Percentiles rank a stretch among this genome's conserved stretches.
These are phyloP conservation scores for Aspergillus bombycis DNA, from an alignment of 2,329 filamentous ascomycete genomes.

Conservation along the genomic window DNA sequence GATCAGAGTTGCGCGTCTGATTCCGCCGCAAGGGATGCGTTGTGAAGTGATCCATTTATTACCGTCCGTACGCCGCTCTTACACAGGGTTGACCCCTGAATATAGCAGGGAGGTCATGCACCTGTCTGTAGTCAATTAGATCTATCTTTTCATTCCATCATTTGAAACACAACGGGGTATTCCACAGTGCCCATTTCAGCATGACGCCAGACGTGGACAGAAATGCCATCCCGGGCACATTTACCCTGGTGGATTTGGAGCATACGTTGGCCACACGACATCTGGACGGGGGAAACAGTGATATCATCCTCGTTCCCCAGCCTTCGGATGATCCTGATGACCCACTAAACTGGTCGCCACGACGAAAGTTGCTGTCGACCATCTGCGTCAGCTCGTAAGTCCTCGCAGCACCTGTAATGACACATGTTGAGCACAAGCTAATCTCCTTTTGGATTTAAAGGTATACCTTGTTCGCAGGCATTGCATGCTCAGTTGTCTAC, in stretches of 20 bases:
- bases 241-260: slow-evolving; percentile 47
- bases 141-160: neutral
- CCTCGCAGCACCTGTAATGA: neutral
- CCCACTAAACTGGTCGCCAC: slow-evolving; percentile 50
- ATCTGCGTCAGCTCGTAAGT: slow-evolving; percentile 46
- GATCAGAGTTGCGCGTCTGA: neutral
- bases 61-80: neutral
- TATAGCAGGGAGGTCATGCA: neutral
- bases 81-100: neutral
- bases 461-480: slow-evolving; percentile 43
- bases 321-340: slow-evolving; percentile 52
- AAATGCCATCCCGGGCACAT: slow-evolving; percentile 46
- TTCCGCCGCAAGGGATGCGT: slow-evolving; percentile 2
- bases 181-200: neutral
- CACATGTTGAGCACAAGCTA: neutral
- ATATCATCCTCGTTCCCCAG: slow-evolving; percentile 47
- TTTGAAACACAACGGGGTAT: neutral
- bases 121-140: neutral
- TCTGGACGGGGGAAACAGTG: slow-evolving; percentile 31
- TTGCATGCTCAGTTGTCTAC: slow-evolving; percentile 42
- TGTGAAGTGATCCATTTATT: neutral
- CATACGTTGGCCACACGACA: slow-evolving; percentile 38
- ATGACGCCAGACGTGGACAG: slow-evolving; percentile 34
- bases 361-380: slow-evolving; percentile 48
- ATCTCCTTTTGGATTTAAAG: slow-evolving; percentile 24